Evolutionary conservation across 805 yeast genomes (phyloP), one percentile per base, ranked within the genome.

Genomic region (Crinitomyces ghanaensis): DNA sequence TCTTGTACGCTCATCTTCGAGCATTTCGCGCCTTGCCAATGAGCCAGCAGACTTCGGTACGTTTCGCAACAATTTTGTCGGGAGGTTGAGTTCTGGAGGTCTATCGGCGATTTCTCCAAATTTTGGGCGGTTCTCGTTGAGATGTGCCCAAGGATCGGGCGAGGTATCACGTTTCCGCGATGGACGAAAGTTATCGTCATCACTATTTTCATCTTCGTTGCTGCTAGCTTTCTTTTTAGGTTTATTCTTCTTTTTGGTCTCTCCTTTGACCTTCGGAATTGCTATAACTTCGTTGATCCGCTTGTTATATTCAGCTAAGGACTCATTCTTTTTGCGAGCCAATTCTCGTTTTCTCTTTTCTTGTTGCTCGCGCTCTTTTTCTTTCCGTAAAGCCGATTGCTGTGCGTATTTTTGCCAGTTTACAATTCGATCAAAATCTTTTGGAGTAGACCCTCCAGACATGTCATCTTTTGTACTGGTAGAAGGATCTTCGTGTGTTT

Each of bases 41-140:
- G 63, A 51, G 8, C 66, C 66, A 5, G 63, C 57, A 5, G 55
- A 28, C 41, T 60, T 60, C 19, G 66, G 66, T 1, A 61, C 60
- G 36, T 56, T 59, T 26, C 45, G 44, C 30, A 46, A 34, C 34
- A 41, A 33, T 39, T 56, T 60, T 11, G 47, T 35, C 2, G 55
- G 55, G 16, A 43, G 35, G 4, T 46, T 54, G 28, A 61, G 48
- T 36, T 49, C 56, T 1, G 66, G 66, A 9, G 66, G 66, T 11
- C 57, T 47, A 26, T 58, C 62, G 0, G 57, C 66, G 4, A 57
- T 56, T 17, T 61, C 66, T 5, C 63, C 63, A 36, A 61, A 61
- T 40, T 57, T 58, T 19, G 66, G 62, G 24, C 27, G 19, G 16
- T 33, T 34, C n/a, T 46, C 35, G n/a, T 55, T 47, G 19, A 61